Evolutionary conservation across 331 rosid genomes (phyloP).

Genomic region (Erythrophleum ivorense): DNA sequence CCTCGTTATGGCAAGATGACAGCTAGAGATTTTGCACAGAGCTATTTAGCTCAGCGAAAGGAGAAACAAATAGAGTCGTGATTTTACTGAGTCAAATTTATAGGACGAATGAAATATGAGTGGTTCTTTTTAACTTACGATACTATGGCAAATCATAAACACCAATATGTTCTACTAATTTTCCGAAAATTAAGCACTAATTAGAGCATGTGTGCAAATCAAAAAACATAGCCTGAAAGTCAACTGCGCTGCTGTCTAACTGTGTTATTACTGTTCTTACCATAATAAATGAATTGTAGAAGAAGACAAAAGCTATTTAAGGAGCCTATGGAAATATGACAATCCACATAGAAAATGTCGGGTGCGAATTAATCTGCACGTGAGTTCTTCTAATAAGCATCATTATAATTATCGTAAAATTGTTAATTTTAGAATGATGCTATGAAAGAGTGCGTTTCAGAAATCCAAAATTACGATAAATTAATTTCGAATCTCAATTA

Average conservation of each 20-base stretch:
- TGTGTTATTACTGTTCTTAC: background rate
- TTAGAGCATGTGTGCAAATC: background rate
- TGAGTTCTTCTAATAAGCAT: too few species aligned
- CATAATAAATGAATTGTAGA: background rate
- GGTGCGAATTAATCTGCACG: too few species aligned
- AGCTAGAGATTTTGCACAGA: conserved; percentile 34
- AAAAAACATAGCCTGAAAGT: background rate
- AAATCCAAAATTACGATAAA: background rate
- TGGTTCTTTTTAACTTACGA: background rate
- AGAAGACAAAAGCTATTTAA: background rate
- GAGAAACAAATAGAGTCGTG: conserved; percentile 3
- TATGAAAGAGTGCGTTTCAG: background rate
- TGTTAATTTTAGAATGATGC: background rate
- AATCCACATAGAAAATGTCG: background rate
- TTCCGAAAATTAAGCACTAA: conserved; percentile 2
- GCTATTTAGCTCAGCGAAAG: background rate
- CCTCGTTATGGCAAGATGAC: conserved; percentile 32
- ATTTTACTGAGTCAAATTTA: background rate
- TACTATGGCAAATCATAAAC: conserved; percentile 15
- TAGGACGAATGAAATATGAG: background rate
- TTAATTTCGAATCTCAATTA: background rate
- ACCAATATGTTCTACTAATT: background rate
- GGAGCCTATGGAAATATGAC: background rate
- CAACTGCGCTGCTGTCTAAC: background rate
- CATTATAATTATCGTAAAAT: too few species aligned